These are phyloP conservation scores for Daphne laureola DNA, from an alignment of 441 rosid species.

Conservation along the genomic window DNA sequence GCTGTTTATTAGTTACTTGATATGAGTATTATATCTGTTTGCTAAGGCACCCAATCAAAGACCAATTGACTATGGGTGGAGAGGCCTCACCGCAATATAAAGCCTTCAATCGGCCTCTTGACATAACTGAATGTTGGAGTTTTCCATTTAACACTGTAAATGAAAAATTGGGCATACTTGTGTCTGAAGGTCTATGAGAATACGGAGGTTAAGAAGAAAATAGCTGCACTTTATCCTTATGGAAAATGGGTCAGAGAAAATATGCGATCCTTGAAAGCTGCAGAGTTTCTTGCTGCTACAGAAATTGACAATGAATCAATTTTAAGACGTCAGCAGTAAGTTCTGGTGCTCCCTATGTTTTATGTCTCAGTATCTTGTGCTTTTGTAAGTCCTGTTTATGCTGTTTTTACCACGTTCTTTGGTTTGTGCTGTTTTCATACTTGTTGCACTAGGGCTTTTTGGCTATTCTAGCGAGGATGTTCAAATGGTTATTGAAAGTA, in stretches of 20 bases:
- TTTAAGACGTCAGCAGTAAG: constrained; percentile 91
- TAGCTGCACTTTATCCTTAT: constrained; percentile 75
- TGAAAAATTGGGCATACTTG: background rate
- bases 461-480: constrained; percentile 99
- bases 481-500: constrained; percentile 95
- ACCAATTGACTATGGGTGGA: background rate
- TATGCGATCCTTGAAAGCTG: constrained; percentile 63
- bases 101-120: no score
- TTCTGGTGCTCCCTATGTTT: constrained; percentile 15
- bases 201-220: constrained; percentile 84
- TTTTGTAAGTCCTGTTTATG: background rate
- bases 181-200: constrained; percentile 85
- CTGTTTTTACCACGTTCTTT: constrained; percentile 6
- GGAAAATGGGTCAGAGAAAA: constrained; percentile 93
- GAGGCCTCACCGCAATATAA: background rate
- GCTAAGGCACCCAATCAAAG: no score
- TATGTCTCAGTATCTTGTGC: background rate
- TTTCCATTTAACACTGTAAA: no score
- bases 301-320: constrained; percentile 75
- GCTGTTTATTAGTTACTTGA: no score
- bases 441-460: constrained; percentile 67
- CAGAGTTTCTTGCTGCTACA: constrained; percentile 58
- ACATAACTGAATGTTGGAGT: no score
- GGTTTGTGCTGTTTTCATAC: constrained; percentile 15
- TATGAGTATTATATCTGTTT: no score